These are phyloP conservation scores for Atkinsonella hypoxylon DNA, from an alignment of 2,329 filamentous ascomycete species.

Conservation along the genomic window DNA sequence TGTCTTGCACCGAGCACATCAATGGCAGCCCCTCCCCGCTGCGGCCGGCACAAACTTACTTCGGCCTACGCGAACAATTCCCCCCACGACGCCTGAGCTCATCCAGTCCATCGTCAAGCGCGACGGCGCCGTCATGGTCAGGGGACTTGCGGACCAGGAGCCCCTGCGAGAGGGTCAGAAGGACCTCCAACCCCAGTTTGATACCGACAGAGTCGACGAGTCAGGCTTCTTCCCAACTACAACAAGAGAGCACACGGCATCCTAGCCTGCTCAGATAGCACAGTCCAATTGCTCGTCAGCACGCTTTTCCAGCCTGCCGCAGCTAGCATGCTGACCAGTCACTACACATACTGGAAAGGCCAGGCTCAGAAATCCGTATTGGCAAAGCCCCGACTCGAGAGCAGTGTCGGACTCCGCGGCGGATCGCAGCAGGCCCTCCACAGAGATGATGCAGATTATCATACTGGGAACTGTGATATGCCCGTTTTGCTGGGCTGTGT, in stretches of 20 bases:
- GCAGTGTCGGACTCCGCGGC: conserved; percentile 25
- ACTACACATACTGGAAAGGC: conserved; percentile 24
- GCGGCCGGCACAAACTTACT: conserved; percentile 12
- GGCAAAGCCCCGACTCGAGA: conserved; percentile 24
- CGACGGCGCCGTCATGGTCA: conserved; percentile 25
- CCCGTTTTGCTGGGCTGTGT: conserved; percentile 25
- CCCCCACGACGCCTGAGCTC: conserved; percentile 10
- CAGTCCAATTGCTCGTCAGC: conserved; percentile 25
- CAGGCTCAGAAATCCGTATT: conserved; percentile 18
- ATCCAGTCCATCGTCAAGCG: conserved; percentile 14
- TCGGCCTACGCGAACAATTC: conserved; percentile 12
- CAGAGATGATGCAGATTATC: conserved; percentile 21
- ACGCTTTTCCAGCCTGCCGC: conserved; percentile 22
- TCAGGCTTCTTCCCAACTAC: conserved; percentile 28
- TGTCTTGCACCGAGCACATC: conserved; percentile 7
- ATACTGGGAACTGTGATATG: conserved; percentile 20
- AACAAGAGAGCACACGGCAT: conserved; percentile 28
- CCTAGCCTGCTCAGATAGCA: conserved; percentile 24
- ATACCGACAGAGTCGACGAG: conserved; percentile 22
- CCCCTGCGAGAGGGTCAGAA: conserved; percentile 22
- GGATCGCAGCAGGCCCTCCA: conserved; percentile 27
- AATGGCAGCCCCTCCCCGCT: conserved; percentile 10
- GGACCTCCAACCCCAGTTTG: conserved; percentile 26
- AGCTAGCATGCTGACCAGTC: conserved; percentile 22
- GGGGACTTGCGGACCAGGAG: conserved; percentile 20